These are phyloP conservation scores for Melampsora americana DNA, from an alignment of 1,284 basidiomycete species.

Conservation along the genomic window DNA sequence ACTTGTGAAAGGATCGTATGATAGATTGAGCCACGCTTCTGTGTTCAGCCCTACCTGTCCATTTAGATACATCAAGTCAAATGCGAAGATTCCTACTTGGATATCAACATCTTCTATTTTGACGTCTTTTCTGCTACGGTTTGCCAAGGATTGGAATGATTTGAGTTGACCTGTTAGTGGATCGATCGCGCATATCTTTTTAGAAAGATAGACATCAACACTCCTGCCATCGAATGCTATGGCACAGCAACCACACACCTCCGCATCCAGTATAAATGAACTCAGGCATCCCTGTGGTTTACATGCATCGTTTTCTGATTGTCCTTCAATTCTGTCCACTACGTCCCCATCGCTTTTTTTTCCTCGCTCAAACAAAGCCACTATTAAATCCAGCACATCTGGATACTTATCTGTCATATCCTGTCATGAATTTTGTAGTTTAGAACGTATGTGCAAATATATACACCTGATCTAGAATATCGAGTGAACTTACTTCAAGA, in stretches of 20 bases:
- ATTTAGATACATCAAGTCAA: conserved; percentile 91
- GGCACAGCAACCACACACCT: too few relatives aligned
- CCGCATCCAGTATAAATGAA: conserved; percentile 59
- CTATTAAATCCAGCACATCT: conserved; percentile 90
- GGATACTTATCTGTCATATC: conserved; percentile 99
- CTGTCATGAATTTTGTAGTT: too few relatives aligned
- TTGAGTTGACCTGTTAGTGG: conserved; percentile 61
- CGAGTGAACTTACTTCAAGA: conserved; percentile 62
- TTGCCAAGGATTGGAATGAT: conserved; percentile 95
- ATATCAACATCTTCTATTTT: conserved; percentile 94
- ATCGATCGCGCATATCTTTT: too few relatives aligned
- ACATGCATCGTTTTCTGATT: too few relatives aligned
- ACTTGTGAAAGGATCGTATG: conserved; percentile 4
- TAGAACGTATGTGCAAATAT: too few relatives aligned
- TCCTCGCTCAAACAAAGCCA: conserved; percentile 53
- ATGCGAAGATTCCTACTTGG: conserved; percentile 88
- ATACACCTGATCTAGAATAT: too few relatives aligned
- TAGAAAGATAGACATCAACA: too few relatives aligned
- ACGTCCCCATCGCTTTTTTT: too few relatives aligned
- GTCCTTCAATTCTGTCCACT: too few relatives aligned
- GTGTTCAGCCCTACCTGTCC: conserved; percentile 56
- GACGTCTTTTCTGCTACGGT: conserved; percentile 94
- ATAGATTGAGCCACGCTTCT: conserved; percentile 2
- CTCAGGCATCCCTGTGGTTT: conserved; percentile 64
- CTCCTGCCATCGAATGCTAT: too few relatives aligned